A percentile compares a stretch with the other conserved stretches of the same genome.
Conservation (phyloP, 2,329 filamentous ascomycete species). For the Fusarium buharicum region DNA sequence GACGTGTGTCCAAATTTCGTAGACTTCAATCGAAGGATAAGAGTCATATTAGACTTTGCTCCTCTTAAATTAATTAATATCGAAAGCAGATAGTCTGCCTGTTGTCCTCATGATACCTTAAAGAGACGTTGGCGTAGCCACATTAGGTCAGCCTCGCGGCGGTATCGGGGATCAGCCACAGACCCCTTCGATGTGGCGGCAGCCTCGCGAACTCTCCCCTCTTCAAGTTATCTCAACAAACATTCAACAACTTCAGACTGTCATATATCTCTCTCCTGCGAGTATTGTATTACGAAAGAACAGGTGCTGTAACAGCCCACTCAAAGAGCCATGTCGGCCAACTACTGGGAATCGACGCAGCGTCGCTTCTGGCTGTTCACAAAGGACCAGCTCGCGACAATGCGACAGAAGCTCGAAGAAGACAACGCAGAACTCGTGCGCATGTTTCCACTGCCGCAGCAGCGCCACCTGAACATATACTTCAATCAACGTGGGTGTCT, state of each 20-base stretch:
- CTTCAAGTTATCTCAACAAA: slow-evolving; percentile 9
- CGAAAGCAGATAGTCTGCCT: background rate
- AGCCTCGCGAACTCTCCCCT: slow-evolving; percentile 29
- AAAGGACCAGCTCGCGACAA: slow-evolving; percentile 78
- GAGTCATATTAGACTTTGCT: too few relatives aligned
- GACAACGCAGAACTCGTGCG: slow-evolving; percentile 78
- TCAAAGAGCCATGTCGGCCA: slow-evolving; percentile 78
- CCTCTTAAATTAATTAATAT: background rate
- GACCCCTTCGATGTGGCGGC: slow-evolving; percentile 23
- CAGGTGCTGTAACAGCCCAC: slow-evolving; percentile 23
- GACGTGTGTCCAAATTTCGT: too few relatives aligned
- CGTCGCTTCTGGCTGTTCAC: slow-evolving; percentile 90
- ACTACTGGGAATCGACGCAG: slow-evolving; percentile 97
- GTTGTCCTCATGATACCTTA: background rate
- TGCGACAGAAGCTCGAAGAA: slow-evolving; percentile 80
- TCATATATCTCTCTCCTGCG: background rate
- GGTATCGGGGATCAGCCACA: slow-evolving; percentile 33
- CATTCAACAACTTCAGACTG: slow-evolving; percentile 18
- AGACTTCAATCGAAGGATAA: too few relatives aligned
- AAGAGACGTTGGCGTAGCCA: background rate
- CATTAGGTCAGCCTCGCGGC: slow-evolving; percentile 1
- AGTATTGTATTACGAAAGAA: background rate
- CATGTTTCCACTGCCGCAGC: slow-evolving; percentile 84
- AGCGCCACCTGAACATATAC: slow-evolving; percentile 86
- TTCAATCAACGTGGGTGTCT: slow-evolving; percentile 82